Conservation (phyloP, 2,329 filamentous ascomycete genomes). For the Huntiella omanensis region DNA sequence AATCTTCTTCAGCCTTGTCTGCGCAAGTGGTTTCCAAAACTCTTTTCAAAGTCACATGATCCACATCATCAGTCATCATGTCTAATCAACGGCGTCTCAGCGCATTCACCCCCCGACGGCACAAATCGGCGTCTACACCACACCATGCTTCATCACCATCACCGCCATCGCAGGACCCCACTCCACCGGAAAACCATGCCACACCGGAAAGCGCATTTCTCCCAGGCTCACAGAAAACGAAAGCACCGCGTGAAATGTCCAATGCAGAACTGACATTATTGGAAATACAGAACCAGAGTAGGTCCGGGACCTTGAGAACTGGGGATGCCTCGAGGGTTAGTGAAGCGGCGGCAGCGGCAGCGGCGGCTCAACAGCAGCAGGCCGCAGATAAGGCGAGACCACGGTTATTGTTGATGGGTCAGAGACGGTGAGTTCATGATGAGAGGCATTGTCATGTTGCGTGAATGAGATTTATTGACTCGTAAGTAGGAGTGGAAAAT, state of each 20-base stretch:
- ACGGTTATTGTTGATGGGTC: constrained; percentile 80
- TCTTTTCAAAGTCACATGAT: no score
- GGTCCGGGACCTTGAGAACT: constrained; percentile 24
- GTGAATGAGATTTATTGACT: neutral
- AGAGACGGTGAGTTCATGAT: constrained; percentile 52
- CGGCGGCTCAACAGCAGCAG: constrained; percentile 15
- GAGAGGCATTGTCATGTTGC: neutral
- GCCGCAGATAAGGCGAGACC: constrained; percentile 47
- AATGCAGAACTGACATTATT: constrained; percentile 43
- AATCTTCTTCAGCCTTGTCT: no score
- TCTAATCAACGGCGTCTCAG: no score
- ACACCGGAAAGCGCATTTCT: neutral
- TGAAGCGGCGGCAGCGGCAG: constrained; percentile 18
- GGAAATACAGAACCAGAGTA: constrained; percentile 41
- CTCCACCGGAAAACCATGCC: no score
- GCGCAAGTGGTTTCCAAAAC: no score
- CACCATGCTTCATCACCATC: no score
- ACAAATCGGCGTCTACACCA: no score
- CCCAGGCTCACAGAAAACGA: constrained; percentile 6
- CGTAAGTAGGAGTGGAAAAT: constrained; percentile 69
- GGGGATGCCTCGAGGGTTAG: constrained; percentile 19
- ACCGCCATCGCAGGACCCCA: no score
- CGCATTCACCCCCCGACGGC: no score
- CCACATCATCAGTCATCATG: no score
- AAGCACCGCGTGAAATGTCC: constrained; percentile 5